These are phyloP conservation scores for Hirschioporus abietinus DNA, from an alignment of 768 basidiomycete species.

Conservation along the genomic window DNA sequence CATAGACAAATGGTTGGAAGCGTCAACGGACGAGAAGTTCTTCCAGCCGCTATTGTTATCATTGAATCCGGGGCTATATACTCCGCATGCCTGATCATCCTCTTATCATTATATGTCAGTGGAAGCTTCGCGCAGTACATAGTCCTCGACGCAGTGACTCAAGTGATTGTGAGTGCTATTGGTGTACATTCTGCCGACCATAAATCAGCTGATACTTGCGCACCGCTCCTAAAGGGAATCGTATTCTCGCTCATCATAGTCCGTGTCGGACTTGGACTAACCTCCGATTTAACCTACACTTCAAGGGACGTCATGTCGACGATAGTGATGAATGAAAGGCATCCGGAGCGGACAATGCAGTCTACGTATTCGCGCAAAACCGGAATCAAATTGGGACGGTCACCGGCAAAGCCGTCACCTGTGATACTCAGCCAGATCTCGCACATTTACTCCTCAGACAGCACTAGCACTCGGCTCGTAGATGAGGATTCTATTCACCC, in stretches of 20 bases:
- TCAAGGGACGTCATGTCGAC: conserved; percentile 21
- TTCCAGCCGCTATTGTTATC: conserved; percentile 30
- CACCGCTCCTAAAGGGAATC: conserved; percentile 19
- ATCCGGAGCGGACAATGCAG: background rate
- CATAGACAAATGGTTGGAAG: conserved; percentile 20
- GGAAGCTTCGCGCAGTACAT: conserved; percentile 33
- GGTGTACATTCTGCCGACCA: background rate
- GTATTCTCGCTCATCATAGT: conserved; percentile 38
- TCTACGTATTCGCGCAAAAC: background rate
- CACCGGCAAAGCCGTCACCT: background rate
- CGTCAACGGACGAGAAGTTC: conserved; percentile 21
- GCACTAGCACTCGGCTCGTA: background rate
- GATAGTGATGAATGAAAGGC: background rate
- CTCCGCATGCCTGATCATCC: conserved; percentile 26
- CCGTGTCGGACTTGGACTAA: conserved; percentile 32
- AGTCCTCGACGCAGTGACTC: conserved; percentile 30
- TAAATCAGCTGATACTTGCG: background rate
- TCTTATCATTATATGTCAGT: conserved; percentile 29
- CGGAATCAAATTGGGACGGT: background rate
- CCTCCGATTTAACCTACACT: conserved; percentile 20
- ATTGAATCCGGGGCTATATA: conserved; percentile 35
- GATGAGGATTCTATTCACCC: background rate
- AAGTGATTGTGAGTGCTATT: background rate
- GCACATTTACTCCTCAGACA: background rate
- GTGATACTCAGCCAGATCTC: background rate